Evolutionary conservation across 371 early-diverging fungal species (phyloP).

Genomic region (Lichtheimia hyalospora): DNA sequence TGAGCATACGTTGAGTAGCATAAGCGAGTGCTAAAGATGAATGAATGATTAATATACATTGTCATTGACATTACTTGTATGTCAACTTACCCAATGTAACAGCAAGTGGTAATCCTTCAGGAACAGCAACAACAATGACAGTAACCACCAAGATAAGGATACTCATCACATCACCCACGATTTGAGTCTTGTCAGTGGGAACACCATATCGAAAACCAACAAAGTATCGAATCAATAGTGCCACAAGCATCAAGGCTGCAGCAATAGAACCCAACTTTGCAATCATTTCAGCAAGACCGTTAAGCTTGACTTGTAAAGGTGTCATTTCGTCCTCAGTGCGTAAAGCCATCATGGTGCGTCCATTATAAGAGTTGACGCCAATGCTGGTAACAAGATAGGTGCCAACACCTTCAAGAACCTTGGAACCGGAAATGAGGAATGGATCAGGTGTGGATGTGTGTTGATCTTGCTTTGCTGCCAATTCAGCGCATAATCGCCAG

Average conservation of each 20-base stretch:
- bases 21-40: constrained; percentile 64
- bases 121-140: constrained; percentile 80
- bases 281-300: constrained; percentile 68
- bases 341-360: constrained; percentile 76
- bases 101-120: constrained; percentile 81
- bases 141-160: constrained; percentile 72
- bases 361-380: constrained; percentile 73
- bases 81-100: constrained; percentile 59
- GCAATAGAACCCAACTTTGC: constrained; percentile 70
- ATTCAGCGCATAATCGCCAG: constrained; percentile 27
- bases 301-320: constrained; percentile 71
- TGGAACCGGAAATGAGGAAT: constrained; percentile 74
- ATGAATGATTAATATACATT: not conserved
- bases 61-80: not conserved
- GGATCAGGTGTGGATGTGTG: constrained; percentile 44
- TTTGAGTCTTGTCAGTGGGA: constrained; percentile 22
- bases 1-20: constrained; percentile 80
- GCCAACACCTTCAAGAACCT: constrained; percentile 79
- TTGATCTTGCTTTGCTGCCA: not conserved
- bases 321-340: constrained; percentile 60
- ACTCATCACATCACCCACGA: constrained; percentile 49
- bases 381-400: constrained; percentile 68
- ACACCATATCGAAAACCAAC: constrained; percentile 25
- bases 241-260: constrained; percentile 67
- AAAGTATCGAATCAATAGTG: constrained; percentile 65